Base-by-base conservation (phyloP, 2,329 filamentous ascomycete species). In the Fusarium coffeatum region DNA sequence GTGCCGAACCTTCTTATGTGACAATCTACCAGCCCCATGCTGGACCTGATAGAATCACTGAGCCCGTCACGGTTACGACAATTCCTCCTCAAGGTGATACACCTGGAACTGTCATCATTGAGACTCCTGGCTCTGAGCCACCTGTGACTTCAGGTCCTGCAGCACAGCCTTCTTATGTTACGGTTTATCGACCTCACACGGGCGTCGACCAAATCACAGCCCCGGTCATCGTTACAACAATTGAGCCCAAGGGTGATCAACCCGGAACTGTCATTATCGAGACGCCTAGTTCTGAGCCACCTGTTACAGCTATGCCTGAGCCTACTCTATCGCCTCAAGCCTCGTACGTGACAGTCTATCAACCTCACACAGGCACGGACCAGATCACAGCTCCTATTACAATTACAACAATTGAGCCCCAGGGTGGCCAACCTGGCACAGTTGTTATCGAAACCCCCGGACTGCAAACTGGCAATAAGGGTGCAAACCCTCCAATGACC, bases 361-460 rank as follows among this genome's bases (percentile, higher is more conserved):
- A 6, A 10, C 32, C 32, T 18, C 32, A 34, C 32, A 34, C 32
- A 10, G 32, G 16, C 9, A 16, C 5, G 5, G 32, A 34, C 9
- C 32, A 34, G 8, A 34, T 34, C 32, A 34, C 32, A 18, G 32
- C 32, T 18, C 32, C 32, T 16, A 6, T 34, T 9, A 18, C 32
- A 8, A 18, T 18, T 34, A 34, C 32, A 34, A 34, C 61, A 0
- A 37, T 66, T 13, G 28, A 45, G 8, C 64, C 64, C 8, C 28
- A 63, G 8, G 67, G 58, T 4, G 49, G 37, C 5, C 42, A 56
- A 11, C 67, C 62, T 6, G 67, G 67, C 27, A 69, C 67, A 8
- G 40, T 69, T 8, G 41, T 70, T n/a, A 56, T 68, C 16, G 65
- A 69, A 25, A 69, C 66, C 3, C 61, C 61, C 4, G 56, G 48